Evolutionary conservation across 208 protist genomes (phyloP).

Genomic region (Naegleria fowleri): DNA sequence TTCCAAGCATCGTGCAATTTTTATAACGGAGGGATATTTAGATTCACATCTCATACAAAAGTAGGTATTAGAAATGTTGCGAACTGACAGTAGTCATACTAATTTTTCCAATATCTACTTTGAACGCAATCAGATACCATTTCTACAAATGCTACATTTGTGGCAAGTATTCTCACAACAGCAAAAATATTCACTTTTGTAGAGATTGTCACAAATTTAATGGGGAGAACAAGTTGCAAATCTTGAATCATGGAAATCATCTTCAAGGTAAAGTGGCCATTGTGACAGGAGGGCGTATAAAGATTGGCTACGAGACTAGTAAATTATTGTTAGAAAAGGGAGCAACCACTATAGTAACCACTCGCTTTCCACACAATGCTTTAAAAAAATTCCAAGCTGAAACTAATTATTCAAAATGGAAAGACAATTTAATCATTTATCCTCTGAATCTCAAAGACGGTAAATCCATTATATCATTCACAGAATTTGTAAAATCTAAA

Average conservation of each 20-base stretch:
- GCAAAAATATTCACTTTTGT: no score
- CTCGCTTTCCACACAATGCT: constrained; percentile 53
- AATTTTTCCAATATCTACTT: no score
- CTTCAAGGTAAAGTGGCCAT: constrained; percentile 41
- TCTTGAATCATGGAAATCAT: neutral
- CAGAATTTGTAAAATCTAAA: neutral
- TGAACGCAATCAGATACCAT: no score
- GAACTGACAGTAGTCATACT: no score
- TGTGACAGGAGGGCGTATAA: constrained; percentile 63
- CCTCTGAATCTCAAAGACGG: constrained; percentile 75
- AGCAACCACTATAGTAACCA: constrained; percentile 70
- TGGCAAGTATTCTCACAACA: neutral
- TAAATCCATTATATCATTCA: neutral
- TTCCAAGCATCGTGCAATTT: neutral
- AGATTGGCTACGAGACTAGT: constrained; percentile 80
- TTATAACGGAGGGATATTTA: neutral
- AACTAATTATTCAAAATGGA: constrained; percentile 75
- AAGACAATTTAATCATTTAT: constrained; percentile 81
- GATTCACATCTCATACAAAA: neutral
- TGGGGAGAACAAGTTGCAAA: neutral
- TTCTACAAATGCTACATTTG: neutral
- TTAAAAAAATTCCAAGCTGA: constrained; percentile 67
- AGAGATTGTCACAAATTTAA: neutral
- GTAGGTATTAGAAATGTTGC: no score
- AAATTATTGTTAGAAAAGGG: constrained; percentile 73